Conservation (phyloP, 2,329 filamentous ascomycete species). For the Meredithiella fracta region DNA sequence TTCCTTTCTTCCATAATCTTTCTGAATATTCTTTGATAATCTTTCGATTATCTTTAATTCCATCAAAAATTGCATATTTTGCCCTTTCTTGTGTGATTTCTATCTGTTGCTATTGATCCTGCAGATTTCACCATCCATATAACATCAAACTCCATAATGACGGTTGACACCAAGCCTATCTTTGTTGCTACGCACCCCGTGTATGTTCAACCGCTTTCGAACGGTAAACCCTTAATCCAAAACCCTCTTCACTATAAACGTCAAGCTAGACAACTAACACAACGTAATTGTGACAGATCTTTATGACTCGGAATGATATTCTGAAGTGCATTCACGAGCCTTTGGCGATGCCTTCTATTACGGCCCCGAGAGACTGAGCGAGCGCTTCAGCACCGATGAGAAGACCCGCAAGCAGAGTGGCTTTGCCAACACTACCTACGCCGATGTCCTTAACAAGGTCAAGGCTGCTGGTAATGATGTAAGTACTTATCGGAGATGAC, state of each 20-base stretch:
- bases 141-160: slow-evolving; percentile 14
- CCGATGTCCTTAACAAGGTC: slow-evolving; percentile 61
- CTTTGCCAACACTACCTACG: slow-evolving; percentile 54
- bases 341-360: slow-evolving; percentile 97
- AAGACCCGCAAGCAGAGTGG: slow-evolving; percentile 41
- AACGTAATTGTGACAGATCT: slow-evolving; percentile 43
- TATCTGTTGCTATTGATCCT: not conserved
- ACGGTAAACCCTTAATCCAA: slow-evolving; percentile 26
- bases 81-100: not conserved
- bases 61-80: not conserved
- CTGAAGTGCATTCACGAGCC: slow-evolving; percentile 78
- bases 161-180: slow-evolving; percentile 55
- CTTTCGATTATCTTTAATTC: not conserved
- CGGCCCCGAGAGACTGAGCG: slow-evolving; percentile 72
- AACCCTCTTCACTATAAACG: not conserved
- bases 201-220: slow-evolving; percentile 97
- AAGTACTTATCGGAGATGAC: not conserved
- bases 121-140: not conserved
- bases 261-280: not conserved
- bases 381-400: slow-evolving; percentile 58
- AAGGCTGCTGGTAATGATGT: slow-evolving; percentile 60
- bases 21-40: not conserved
- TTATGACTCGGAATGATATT: slow-evolving; percentile 79
- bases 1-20: not conserved
- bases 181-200: slow-evolving; percentile 84